Evolutionary conservation across 805 yeast genomes (phyloP), one percentile per base, ranked within the genome.

Genomic region (Yamadazyma takamatsuzukensis): DNA sequence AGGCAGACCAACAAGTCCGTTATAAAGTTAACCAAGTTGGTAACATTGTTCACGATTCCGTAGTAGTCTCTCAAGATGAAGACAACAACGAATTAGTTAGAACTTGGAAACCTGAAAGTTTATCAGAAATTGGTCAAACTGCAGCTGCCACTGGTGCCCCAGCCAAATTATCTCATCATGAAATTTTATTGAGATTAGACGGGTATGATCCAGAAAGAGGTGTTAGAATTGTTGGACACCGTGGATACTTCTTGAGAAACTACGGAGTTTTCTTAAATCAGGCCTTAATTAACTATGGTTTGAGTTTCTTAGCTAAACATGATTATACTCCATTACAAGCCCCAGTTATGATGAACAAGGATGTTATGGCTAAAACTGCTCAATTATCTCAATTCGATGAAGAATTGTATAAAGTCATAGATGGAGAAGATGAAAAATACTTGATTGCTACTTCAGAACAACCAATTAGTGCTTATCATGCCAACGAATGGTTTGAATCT

Each of bases 181-280:
- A 93, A 70, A 82, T 93, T 34, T 72, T 93, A 47, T 74, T 94
- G 50, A 82, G 97, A 68, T 72, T 93, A 48, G 97, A 93, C 57
- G 98, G 98, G 45, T 93, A 89, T 61, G 98, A 93, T 59, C 97
- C 97, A 47, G 97, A 93, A 68, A 83, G 98, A 70, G 98, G 98
- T 63, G 95, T 87, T 41, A 86, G 87, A 68, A 81, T 93, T 48
- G 89, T 90, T 39, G 98, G 98, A 48, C 98, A 93, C 75, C 86
- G 98, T 70, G 98, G 98, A 45, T 93, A 87, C 69, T 93, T 93
- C 68, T 73, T 93, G 57, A 82, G 96, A 71, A 82, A 83, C 60
- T 84, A 78, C 53, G 98, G 98, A 69, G 98, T 93, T 29, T 93
- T 89, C 70, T 76, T 93, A 62, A 93, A 93, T 74, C 97, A 93